A percentile compares a stretch with the other conserved stretches of the same genome.
These are phyloP conservation scores for Cryptococcus floricola DNA, from an alignment of 1,284 basidiomycete species.

Conservation along the genomic window DNA sequence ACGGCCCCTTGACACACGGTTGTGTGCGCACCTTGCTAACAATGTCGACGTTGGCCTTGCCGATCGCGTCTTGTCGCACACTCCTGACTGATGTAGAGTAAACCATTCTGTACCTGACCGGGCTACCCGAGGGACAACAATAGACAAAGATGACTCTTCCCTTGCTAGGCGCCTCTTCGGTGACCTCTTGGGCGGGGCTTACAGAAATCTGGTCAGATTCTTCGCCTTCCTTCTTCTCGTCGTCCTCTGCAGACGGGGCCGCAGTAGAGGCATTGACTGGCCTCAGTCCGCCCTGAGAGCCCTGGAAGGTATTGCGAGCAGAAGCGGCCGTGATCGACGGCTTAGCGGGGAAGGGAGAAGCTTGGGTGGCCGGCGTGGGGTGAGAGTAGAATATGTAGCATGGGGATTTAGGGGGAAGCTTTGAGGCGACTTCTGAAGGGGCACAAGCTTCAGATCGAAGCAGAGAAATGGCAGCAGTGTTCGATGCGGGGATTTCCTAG, in stretches of 20 bases:
- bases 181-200: background rate
- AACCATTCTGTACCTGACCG: slow-evolving; percentile 78
- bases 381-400: slow-evolving; percentile 70
- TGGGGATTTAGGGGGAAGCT: slow-evolving; percentile 44
- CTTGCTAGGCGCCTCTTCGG: slow-evolving; percentile 17
- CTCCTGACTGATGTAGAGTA: slow-evolving; percentile 68
- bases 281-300: slow-evolving; percentile 36
- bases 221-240: slow-evolving; percentile 7
- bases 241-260: slow-evolving; percentile 8
- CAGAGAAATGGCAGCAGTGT: slow-evolving; percentile 31
- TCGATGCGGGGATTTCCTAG: slow-evolving; percentile 34
- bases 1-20: background rate
- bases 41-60: slow-evolving; percentile 51
- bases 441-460: slow-evolving; percentile 37
- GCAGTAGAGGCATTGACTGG: slow-evolving; percentile 17
- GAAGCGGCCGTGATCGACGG: slow-evolving; percentile 3
- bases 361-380: slow-evolving; percentile 49
- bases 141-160: slow-evolving; percentile 70
- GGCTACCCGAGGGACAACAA: slow-evolving; percentile 72
- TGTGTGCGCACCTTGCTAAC: slow-evolving; percentile 35
- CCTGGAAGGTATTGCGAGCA: slow-evolving; percentile 41
- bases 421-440: slow-evolving; percentile 50
- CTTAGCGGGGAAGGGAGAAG: slow-evolving; percentile 9
- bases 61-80: slow-evolving; percentile 59
- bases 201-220: slow-evolving; percentile 4